Base-by-base conservation (phyloP, 169 alveolate species). In the Plasmodium knowlesi region DNA sequence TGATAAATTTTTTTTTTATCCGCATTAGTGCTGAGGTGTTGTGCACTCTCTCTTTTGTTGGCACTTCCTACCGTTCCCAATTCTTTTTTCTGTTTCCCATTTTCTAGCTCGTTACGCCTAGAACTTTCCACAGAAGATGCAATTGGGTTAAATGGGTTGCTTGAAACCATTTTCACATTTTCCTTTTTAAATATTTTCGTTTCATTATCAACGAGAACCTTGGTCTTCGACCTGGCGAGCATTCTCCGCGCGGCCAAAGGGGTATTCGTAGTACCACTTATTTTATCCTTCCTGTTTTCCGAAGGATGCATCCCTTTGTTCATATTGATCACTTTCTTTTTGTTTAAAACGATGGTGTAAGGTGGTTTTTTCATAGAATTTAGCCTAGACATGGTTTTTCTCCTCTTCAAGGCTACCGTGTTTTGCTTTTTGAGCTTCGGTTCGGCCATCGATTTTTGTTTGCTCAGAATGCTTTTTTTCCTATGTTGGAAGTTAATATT, bases 101-200 rank as follows among this genome's bases (percentile, higher is more conserved):
- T 41, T 53, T 76, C 86, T 6, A 5, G 14, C 43, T 25, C 85
- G 10, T 46, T 86, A 28, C 22, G 39, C 4, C 16, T 86, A 25
- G 67, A 76, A 12, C 28, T 86, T 53, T 86, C 83, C 67, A 22
- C 43, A 50, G 76, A 67, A 67, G 93, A 53, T 86, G 43, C 12
- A 9, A 32, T 19, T 34, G 85, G 84, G 71, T 86, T 86, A 41
- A 86, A 86, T 16, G 80, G 79, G 67, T n/a, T 86, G 41, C 43
- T 86, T 50, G 93, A 86, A 46, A 86, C 50, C 93, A 86, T 86
- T 86, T 76, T 86, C 9, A 86, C 93, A 6, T 86, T 79, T 8
- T 54, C 80, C 43, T 86, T 86, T 86, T 86, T 86, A 84, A 86
- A 86, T 76, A 86, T 3, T 76, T 74, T 86, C 12, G 93, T 70